A percentile compares a stretch with the other conserved stretches of the same genome.
Evolutionary conservation across 768 basidiomycete species (phyloP).

Genomic region (Dacryopinax spathularia): DNA sequence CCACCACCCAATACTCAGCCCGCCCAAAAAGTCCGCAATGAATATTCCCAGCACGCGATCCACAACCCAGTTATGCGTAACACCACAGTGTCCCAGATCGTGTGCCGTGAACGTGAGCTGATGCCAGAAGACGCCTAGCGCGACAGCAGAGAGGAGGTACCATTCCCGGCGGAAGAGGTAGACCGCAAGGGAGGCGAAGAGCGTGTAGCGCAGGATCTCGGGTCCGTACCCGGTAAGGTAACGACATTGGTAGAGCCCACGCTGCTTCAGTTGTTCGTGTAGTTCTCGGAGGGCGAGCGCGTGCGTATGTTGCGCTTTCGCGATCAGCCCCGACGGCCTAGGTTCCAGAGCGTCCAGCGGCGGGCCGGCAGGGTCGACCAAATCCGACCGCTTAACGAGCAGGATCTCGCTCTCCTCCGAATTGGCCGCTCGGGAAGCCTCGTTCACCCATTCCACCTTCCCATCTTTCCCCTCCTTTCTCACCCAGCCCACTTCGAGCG

Average conservation of each 20-base stretch:
- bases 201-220: slow-evolving; percentile 63
- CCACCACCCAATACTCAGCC: slow-evolving; percentile 96
- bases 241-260: slow-evolving; percentile 73
- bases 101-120: slow-evolving; percentile 86
- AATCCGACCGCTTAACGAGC: slow-evolving; percentile 36
- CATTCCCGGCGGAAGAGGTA: slow-evolving; percentile 49
- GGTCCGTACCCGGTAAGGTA: slow-evolving; percentile 81
- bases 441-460: slow-evolving; percentile 42
- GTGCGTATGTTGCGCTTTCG: slow-evolving; percentile 46
- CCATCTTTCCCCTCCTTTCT: slow-evolving; percentile 37
- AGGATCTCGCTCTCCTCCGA: slow-evolving; percentile 39
- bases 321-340: slow-evolving; percentile 40
- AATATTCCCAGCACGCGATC: slow-evolving; percentile 70
- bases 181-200: slow-evolving; percentile 46
- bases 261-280: slow-evolving; percentile 54
- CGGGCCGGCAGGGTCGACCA: slow-evolving; percentile 19
- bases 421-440: slow-evolving; percentile 36
- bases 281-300: slow-evolving; percentile 68
- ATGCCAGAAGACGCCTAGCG: slow-evolving; percentile 85
- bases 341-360: slow-evolving; percentile 36
- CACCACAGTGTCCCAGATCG: slow-evolving; percentile 88
- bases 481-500: slow-evolving; percentile 74
- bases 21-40: slow-evolving; percentile 78
- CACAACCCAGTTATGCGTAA: slow-evolving; percentile 70
- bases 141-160: slow-evolving; percentile 61